A percentile compares a stretch with the other conserved stretches of the same genome.
phyloP scores from a whole-genome alignment of 805 yeast species.

The Brettanomyces naardenensis region DNA sequence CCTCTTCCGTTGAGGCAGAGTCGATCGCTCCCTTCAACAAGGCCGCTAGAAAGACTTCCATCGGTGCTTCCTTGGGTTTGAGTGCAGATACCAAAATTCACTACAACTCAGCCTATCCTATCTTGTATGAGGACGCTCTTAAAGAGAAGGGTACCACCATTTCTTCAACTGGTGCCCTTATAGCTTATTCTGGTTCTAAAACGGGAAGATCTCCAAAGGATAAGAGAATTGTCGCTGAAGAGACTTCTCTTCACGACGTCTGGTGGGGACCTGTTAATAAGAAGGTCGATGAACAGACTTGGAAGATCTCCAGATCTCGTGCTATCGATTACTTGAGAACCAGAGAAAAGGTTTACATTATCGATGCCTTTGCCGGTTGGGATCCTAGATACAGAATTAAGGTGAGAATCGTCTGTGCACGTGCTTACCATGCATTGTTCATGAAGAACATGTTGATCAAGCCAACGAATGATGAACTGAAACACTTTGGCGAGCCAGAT shows the following conservation, averaged over 20 bases:
- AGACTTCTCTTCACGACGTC: constrained; percentile 68
- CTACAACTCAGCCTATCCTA: constrained; percentile 91
- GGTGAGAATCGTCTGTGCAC: constrained; percentile 92
- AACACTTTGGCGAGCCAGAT: constrained; percentile 92
- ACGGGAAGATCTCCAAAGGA: constrained; percentile 99
- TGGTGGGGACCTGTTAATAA: constrained; percentile 99
- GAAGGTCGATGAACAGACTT: constrained; percentile 86
- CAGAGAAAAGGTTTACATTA: constrained; percentile 85
- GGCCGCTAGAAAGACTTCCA: constrained; percentile 21
- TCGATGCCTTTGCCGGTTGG: constrained; percentile 99
- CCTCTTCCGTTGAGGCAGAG: constrained; percentile 17
- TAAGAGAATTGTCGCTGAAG: constrained; percentile 95
- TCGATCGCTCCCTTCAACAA: constrained; percentile 17
- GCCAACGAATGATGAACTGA: constrained; percentile 86
- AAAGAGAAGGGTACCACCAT: constrained; percentile 86
- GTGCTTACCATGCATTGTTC: constrained; percentile 97
- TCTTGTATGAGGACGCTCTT: constrained; percentile 90
- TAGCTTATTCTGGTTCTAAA: constrained; percentile 92
- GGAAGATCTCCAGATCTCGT: constrained; percentile 93
- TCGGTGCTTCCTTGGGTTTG: constrained; percentile 34
- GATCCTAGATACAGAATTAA: constrained; percentile 95
- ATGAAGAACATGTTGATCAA: constrained; percentile 97
- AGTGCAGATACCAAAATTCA: constrained; percentile 60
- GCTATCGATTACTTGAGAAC: constrained; percentile 96
- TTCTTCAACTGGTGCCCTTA: constrained; percentile 87